These are phyloP conservation scores for Coemansia sp. DNA, from an alignment of 192 early-diverging fungal genomes.

Conservation along the genomic window DNA sequence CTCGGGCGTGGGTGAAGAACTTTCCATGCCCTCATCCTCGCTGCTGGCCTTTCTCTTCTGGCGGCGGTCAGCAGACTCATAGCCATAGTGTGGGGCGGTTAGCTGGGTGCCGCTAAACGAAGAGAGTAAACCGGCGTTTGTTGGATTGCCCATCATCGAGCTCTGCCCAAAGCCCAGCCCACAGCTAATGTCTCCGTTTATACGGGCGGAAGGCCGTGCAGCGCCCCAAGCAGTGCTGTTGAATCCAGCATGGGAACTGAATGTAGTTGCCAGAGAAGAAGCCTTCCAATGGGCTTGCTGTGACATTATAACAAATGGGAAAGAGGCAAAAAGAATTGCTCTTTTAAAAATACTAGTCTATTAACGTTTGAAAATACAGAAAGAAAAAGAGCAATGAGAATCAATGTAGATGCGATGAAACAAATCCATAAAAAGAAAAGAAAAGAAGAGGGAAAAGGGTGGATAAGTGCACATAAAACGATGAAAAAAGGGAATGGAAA, in stretches of 20 bases:
- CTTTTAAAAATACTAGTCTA: neutral
- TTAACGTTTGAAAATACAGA: slow-evolving; percentile 4
- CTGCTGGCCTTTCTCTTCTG: slow-evolving; percentile 52
- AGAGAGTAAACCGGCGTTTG: slow-evolving; percentile 2
- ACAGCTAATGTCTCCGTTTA: slow-evolving; percentile 34
- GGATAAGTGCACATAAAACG: neutral
- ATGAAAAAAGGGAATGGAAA: slow-evolving; percentile 12
- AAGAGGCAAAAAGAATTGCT: neutral
- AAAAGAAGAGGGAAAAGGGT: neutral
- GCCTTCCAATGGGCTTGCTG: slow-evolving; percentile 52
- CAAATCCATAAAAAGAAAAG: slow-evolving; percentile 2
- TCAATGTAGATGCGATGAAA: neutral
- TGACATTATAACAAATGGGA: slow-evolving; percentile 25
- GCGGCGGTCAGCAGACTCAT: slow-evolving; percentile 17
- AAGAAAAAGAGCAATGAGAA: neutral
- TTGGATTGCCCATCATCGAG: slow-evolving; percentile 12
- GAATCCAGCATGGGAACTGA: slow-evolving; percentile 42
- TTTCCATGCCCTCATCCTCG: slow-evolving; percentile 53
- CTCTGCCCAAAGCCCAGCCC: slow-evolving; percentile 37
- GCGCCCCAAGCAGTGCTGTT: slow-evolving; percentile 48
- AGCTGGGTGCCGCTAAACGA: neutral
- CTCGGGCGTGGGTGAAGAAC: slow-evolving; percentile 49
- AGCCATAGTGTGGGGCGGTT: neutral
- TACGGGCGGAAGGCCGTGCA: slow-evolving; percentile 25
- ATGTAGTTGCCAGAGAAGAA: slow-evolving; percentile 44